A percentile compares a stretch with the other conserved stretches of the same genome.
Conservation (phyloP, 805 yeast genomes). For the Cyberlindnera meyerae region DNA sequence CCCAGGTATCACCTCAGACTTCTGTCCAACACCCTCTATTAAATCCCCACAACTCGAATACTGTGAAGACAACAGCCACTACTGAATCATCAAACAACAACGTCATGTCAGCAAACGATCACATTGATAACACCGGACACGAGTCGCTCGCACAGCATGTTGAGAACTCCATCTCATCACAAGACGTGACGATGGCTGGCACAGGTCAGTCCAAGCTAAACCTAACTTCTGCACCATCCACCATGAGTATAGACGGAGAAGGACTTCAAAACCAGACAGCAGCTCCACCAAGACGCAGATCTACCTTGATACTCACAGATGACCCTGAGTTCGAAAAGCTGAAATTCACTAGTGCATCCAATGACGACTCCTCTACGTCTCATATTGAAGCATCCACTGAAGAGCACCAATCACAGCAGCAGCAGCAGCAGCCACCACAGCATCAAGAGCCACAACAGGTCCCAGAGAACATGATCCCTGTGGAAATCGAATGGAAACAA, state of each 20-base stretch:
- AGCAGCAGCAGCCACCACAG: constrained; percentile 1
- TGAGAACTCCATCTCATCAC: constrained; percentile 16
- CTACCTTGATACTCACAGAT: constrained; percentile 67
- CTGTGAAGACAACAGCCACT: constrained; percentile 13
- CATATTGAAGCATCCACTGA: constrained; percentile 8
- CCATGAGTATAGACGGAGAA: constrained; percentile 23
- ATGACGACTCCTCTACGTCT: constrained; percentile 17
- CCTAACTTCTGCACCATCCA: constrained; percentile 21
- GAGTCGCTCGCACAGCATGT: constrained; percentile 4
- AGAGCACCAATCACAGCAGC: background rate
- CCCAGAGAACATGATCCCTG: constrained; percentile 29
- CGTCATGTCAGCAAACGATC: constrained; percentile 19
- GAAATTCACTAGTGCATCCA: constrained; percentile 33
- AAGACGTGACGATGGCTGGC: constrained; percentile 26
- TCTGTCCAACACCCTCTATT: constrained; percentile 19
- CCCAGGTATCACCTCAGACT: constrained; percentile 7
- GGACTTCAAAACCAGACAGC: constrained; percentile 2
- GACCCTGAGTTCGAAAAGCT: constrained; percentile 54
- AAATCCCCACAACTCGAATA: constrained; percentile 10
- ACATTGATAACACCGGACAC: background rate
- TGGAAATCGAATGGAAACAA: constrained; percentile 86
- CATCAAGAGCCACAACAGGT: constrained; percentile 4
- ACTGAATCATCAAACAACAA: constrained; percentile 14
- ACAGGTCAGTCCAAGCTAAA: constrained; percentile 22
- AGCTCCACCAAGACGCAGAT: constrained; percentile 46